Base-by-base conservation (phyloP, 1,284 basidiomycete genomes). In the Cutaneotrichosporon sp. region DNA sequence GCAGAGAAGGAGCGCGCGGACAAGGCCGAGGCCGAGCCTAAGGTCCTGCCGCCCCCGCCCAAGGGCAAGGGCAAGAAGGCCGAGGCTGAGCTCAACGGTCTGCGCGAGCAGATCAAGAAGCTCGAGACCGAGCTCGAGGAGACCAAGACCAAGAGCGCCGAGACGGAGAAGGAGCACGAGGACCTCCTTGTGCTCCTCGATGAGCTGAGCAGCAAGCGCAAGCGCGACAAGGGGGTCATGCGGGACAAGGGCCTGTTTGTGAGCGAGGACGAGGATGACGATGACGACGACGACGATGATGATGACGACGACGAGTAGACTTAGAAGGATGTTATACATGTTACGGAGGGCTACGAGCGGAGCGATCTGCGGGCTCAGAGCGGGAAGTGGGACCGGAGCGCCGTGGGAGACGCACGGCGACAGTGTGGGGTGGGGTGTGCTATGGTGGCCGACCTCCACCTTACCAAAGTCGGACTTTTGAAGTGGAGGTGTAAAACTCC, bases 161-260 rank as follows among this genome's bases (percentile, higher is more conserved):
- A 95, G n/a, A 85, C 87, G 25, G 89, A 91, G 75, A 95, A 94
- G 80, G 94, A 97, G 75, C 92, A 95, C 72, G 94, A 97, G 76
- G 94, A 98, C 77, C 77, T 99, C 58, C 83, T 99, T 2, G 94
- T 99, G 0, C 81, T 98, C 36, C 82, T 99, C 4, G 97, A 99
- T 71, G 97, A 99, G 78, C 81, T 98, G 56, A 90, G 87, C 53
- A 85, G 83, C 69, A 98, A 98, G 81, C 83, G 93, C 54, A 86
- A 86, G 77, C 82, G 81, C 65, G 95, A 98, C 76, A 97, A 97
- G 81, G 83, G 79, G 47, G 81, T 82, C 67, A 85, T 98, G 82
- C 82, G 84, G 68, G 85, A 84, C 54, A 86, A 85, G 22, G 90
- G 90, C 0, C 67, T 91, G 72, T 91, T 94, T 27, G 94, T 97